phyloP scores from a whole-genome alignment of 352 stramenopile species.

The Globisporangium mamillatum region DNA sequence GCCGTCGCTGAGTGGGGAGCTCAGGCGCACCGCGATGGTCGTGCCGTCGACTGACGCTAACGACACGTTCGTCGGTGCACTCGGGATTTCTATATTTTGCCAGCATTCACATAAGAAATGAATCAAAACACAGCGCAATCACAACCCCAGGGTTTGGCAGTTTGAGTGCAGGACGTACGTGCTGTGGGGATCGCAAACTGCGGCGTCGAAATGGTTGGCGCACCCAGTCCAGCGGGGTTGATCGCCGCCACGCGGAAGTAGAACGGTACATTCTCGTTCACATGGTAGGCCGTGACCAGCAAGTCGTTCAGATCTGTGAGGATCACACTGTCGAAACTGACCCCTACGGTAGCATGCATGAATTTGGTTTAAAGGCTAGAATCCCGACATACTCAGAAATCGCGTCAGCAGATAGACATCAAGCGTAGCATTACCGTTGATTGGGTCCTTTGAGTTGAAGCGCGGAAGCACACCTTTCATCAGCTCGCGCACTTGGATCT shows the following conservation, averaged over 20 bases:
- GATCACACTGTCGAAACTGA: slow-evolving; percentile 85
- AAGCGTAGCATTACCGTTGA: slow-evolving; percentile 51
- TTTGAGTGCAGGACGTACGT: slow-evolving; percentile 29
- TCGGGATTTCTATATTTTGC: slow-evolving; percentile 48
- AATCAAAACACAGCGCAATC: too few species aligned
- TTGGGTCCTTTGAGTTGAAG: slow-evolving; percentile 89
- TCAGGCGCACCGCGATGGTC: slow-evolving; percentile 79
- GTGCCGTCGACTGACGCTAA: slow-evolving; percentile 86
- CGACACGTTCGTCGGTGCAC: slow-evolving; percentile 60
- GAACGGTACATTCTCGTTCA: slow-evolving; percentile 94
- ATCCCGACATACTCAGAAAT: neutral
- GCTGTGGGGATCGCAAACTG: slow-evolving; percentile 85
- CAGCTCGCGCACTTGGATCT: slow-evolving; percentile 71
- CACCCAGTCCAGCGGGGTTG: slow-evolving; percentile 84
- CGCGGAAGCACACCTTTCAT: slow-evolving; percentile 79
- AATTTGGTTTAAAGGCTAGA: neutral
- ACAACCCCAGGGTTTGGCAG: neutral
- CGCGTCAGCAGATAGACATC: neutral
- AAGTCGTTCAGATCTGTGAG: slow-evolving; percentile 88
- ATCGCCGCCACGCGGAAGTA: slow-evolving; percentile 93
- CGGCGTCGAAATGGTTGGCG: slow-evolving; percentile 63
- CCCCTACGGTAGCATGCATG: slow-evolving; percentile 21
- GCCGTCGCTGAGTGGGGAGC: slow-evolving; percentile 79
- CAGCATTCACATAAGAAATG: neutral
- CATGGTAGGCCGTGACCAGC: slow-evolving; percentile 67